These are phyloP conservation scores for Exsudoporus floridanus DNA, from an alignment of 1,284 basidiomycete species.

Conservation along the genomic window DNA sequence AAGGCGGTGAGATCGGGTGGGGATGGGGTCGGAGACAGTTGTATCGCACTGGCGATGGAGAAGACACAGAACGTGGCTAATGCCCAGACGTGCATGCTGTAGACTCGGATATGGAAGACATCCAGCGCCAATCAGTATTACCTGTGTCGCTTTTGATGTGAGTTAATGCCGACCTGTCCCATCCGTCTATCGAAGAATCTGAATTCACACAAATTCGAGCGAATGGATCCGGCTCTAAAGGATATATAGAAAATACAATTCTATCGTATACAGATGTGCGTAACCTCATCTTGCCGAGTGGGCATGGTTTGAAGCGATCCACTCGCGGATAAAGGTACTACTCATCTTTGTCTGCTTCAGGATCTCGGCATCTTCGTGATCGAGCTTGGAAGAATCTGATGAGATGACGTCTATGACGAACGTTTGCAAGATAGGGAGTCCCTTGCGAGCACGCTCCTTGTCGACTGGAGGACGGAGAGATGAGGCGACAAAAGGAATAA, in stretches of 20 bases:
- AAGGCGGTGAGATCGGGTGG: neutral
- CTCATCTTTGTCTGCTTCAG: slow-evolving; percentile 84
- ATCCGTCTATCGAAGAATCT: neutral
- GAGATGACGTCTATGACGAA: slow-evolving; percentile 90
- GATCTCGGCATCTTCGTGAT: slow-evolving; percentile 61
- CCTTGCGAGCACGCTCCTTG: slow-evolving; percentile 51
- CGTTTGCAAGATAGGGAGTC: slow-evolving; percentile 60
- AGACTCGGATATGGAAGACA: neutral
- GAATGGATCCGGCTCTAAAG: neutral
- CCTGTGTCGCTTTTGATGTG: neutral
- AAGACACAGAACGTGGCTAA: neutral
- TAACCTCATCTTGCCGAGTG: slow-evolving; percentile 7
- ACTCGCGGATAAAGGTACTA: slow-evolving; percentile 84
- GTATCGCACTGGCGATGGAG: slow-evolving; percentile 2
- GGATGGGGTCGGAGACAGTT: neutral
- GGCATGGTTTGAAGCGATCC: slow-evolving; percentile 55
- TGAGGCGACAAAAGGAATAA: neutral
- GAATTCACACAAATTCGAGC: slow-evolving; percentile 9
- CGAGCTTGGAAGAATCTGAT: slow-evolving; percentile 52
- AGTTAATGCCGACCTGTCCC: neutral
- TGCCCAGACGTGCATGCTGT: slow-evolving; percentile 11
- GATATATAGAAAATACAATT: slow-evolving; percentile 3
- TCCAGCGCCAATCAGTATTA: neutral
- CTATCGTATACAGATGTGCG: slow-evolving; percentile 3
- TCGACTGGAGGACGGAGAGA: slow-evolving; percentile 50